Conservation (phyloP, 768 basidiomycete species). For the Phaeolepiota aurea region DNA sequence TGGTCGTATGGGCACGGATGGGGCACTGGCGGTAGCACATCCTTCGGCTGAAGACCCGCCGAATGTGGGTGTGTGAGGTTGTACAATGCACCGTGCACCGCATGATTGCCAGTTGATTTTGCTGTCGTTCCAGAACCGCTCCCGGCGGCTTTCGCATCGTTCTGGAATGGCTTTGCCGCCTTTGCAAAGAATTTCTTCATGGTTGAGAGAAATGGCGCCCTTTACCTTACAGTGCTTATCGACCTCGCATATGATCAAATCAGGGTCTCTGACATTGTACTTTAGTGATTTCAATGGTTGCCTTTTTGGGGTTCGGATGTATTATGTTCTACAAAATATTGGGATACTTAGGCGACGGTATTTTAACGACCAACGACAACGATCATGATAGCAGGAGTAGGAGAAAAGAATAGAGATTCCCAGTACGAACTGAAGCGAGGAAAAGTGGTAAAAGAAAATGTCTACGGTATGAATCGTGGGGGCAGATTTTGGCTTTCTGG, state of each 20-base stretch:
- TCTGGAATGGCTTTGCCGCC: slow-evolving; percentile 30
- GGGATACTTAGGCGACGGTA: neutral
- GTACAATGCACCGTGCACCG: no score
- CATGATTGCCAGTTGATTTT: slow-evolving; percentile 3
- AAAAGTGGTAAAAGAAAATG: neutral
- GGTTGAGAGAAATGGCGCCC: slow-evolving; percentile 5
- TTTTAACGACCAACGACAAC: no score
- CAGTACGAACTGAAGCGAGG: neutral
- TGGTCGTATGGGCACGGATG: slow-evolving; percentile 68
- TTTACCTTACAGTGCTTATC: neutral
- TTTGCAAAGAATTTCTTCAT: slow-evolving; percentile 37
- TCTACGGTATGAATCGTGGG: slow-evolving; percentile 8
- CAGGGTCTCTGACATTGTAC: neutral
- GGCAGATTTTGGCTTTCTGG: slow-evolving; percentile 9
- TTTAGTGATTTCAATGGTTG: neutral
- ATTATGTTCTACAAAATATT: neutral
- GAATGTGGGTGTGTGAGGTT: slow-evolving; percentile 10
- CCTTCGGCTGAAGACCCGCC: slow-evolving; percentile 49
- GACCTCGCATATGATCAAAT: neutral
- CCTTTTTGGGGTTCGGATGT: no score
- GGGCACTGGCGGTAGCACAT: slow-evolving; percentile 59
- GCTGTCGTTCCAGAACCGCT: slow-evolving; percentile 5
- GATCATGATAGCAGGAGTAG: neutral
- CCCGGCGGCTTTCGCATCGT: slow-evolving; percentile 3
- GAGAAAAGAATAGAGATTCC: slow-evolving; percentile 2